Evolutionary conservation across 257 asterid genomes (phyloP).

Genomic region (Leonotis leonurus): DNA sequence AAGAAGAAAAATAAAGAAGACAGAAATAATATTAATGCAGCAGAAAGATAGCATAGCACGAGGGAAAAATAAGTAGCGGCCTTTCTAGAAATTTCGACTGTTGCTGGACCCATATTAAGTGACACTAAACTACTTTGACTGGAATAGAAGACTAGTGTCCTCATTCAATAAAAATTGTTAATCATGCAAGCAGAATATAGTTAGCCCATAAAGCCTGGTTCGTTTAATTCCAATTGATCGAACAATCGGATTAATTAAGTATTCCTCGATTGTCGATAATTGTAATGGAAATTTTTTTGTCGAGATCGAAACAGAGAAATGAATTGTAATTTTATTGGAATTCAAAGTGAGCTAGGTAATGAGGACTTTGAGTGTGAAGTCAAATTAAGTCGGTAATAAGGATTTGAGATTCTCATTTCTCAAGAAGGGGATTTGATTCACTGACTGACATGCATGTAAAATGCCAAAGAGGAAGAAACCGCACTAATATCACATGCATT

Average conservation of each 20-base stretch:
- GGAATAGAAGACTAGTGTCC: not conserved
- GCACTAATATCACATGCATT: slow-evolving; percentile 9
- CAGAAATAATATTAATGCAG: not conserved
- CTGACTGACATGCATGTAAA: slow-evolving; percentile 12
- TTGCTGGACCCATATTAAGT: slow-evolving; percentile 1
- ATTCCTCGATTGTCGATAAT: too few relatives aligned
- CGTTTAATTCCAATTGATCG: too few relatives aligned
- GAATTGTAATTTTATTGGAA: too few relatives aligned
- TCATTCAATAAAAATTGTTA: too few relatives aligned
- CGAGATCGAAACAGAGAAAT: too few relatives aligned
- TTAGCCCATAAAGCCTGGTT: not conserved
- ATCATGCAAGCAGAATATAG: too few relatives aligned
- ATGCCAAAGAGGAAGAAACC: slow-evolving; percentile 17
- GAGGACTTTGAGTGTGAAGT: not conserved
- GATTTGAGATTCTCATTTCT: slow-evolving; percentile 12
- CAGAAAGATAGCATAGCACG: not conserved
- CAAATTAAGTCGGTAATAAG: not conserved
- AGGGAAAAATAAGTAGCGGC: not conserved
- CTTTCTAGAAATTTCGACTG: not conserved
- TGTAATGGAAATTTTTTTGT: too few relatives aligned
- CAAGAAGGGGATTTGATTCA: slow-evolving; percentile 18
- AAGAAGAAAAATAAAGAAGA: not conserved
- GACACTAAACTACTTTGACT: not conserved
- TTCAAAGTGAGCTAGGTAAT: too few relatives aligned
- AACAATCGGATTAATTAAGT: too few relatives aligned